phyloP scores from a whole-genome alignment of 805 yeast genomes.

The Schizosaccharomyces lindneri region DNA sequence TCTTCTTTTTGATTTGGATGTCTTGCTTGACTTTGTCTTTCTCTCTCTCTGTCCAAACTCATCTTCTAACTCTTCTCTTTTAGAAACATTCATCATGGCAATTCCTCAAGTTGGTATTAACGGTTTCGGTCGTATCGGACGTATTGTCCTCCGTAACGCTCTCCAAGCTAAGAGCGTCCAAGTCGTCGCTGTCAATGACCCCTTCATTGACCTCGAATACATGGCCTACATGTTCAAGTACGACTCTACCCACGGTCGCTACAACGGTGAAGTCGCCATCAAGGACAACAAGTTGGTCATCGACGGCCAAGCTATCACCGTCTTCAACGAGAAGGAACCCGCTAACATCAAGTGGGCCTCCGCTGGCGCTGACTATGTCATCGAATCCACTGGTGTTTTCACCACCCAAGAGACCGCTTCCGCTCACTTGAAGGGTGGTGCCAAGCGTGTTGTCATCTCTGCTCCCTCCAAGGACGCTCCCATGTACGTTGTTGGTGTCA shows the following conservation, averaged over 20 bases:
- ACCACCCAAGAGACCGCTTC: conserved; percentile 57
- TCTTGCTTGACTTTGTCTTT: background rate
- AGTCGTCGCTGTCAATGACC: conserved; percentile 75
- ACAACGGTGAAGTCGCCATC: conserved; percentile 41
- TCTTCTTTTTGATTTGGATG: background rate
- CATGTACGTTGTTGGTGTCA: conserved; percentile 85
- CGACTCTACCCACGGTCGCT: conserved; percentile 80
- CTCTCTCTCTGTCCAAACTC: no score
- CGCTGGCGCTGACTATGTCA: conserved; percentile 51
- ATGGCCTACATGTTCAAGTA: conserved; percentile 91
- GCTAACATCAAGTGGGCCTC: conserved; percentile 70
- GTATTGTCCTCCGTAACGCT: conserved; percentile 67
- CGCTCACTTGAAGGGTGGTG: conserved; percentile 73
- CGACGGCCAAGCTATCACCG: conserved; percentile 40
- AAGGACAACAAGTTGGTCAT: conserved; percentile 30
- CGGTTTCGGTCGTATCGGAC: conserved; percentile 90
- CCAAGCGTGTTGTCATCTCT: conserved; percentile 82
- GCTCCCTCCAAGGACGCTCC: conserved; percentile 90
- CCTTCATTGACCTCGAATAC: conserved; percentile 70
- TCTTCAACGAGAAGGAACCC: conserved; percentile 69
- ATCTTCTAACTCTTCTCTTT: background rate
- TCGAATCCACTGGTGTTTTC: conserved; percentile 90
- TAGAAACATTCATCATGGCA: conserved; percentile 4
- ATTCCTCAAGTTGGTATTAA: conserved; percentile 56
- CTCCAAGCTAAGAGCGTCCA: conserved; percentile 47